phyloP scores from a whole-genome alignment of 345 rosid species.

The Trapa bicornis region DNA sequence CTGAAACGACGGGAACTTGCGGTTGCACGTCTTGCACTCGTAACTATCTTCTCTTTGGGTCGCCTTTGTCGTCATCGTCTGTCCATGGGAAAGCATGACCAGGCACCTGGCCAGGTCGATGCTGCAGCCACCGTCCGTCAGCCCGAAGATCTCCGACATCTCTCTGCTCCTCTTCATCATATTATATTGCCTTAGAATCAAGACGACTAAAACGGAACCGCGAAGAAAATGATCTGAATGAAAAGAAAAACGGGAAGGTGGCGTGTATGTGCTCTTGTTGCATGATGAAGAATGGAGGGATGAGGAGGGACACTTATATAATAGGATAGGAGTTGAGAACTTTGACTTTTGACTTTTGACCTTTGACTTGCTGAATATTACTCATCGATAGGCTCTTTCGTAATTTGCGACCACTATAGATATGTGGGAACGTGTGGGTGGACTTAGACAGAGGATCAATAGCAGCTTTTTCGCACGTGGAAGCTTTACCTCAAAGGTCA shows the following conservation, averaged over 20 bases:
- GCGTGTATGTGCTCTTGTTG: too few relatives aligned
- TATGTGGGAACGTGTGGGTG: too few relatives aligned
- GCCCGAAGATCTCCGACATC: slow-evolving; percentile 2
- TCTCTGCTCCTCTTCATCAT: slow-evolving; percentile 36
- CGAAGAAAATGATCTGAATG: too few relatives aligned
- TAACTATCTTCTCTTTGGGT: neutral
- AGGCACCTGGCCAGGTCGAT: slow-evolving; percentile 44
- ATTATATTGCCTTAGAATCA: too few relatives aligned
- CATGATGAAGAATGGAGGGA: too few relatives aligned
- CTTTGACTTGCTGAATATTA: neutral
- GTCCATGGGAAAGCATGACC: slow-evolving; percentile 19
- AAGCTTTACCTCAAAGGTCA: neutral
- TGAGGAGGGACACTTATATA: neutral
- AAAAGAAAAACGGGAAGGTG: too few relatives aligned
- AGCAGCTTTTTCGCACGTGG: neutral
- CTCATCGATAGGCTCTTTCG: neutral
- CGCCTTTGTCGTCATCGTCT: neutral
- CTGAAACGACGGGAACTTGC: slow-evolving; percentile 28
- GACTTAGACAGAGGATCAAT: neutral
- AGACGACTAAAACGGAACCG: too few relatives aligned
- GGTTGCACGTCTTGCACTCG: slow-evolving; percentile 30
- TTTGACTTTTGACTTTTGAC: neutral
- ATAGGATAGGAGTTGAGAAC: neutral
- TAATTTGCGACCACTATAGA: neutral
- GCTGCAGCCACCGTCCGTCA: neutral